phyloP scores from a whole-genome alignment of 257 asterid species.

The Haberlea rhodopensis region DNA sequence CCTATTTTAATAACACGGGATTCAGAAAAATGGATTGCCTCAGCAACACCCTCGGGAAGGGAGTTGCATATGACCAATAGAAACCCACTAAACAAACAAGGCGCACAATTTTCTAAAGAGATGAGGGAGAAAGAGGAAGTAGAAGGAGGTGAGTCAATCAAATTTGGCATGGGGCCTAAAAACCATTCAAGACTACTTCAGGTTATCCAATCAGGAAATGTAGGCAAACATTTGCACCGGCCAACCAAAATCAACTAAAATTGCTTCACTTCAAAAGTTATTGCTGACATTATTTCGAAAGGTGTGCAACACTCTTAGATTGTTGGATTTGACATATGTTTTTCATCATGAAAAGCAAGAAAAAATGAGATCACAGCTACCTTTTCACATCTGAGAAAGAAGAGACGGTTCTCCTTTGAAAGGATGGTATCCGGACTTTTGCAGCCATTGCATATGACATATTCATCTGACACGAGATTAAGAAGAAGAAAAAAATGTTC shows the following conservation, averaged over 20 bases:
- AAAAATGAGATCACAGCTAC: slow-evolving; percentile 27
- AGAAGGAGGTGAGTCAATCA: no score
- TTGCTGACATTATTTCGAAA: not conserved
- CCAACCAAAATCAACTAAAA: slow-evolving; percentile 16
- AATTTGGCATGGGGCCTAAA: slow-evolving; percentile 32
- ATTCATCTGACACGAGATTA: slow-evolving; percentile 63
- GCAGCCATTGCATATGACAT: slow-evolving; percentile 95
- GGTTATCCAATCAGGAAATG: slow-evolving; percentile 38
- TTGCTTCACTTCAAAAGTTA: not conserved
- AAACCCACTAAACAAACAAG: not conserved
- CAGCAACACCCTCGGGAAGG: not conserved
- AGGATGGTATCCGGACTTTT: slow-evolving; percentile 93
- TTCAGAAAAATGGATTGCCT: slow-evolving; percentile 8
- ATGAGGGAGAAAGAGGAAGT: no score
- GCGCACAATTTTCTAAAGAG: not conserved
- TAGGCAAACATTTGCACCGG: slow-evolving; percentile 40
- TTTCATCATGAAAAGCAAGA: not conserved
- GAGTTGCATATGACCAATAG: not conserved
- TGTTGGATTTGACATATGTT: not conserved
- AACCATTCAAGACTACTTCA: slow-evolving; percentile 20
- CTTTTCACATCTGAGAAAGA: slow-evolving; percentile 96
- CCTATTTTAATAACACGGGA: slow-evolving; percentile 40
- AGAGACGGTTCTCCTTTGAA: slow-evolving; percentile 85
- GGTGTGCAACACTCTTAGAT: not conserved
- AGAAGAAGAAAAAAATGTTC: not conserved